Base-by-base conservation (phyloP, 2,329 filamentous ascomycete genomes). In the Aspergillus thermomutatus region DNA sequence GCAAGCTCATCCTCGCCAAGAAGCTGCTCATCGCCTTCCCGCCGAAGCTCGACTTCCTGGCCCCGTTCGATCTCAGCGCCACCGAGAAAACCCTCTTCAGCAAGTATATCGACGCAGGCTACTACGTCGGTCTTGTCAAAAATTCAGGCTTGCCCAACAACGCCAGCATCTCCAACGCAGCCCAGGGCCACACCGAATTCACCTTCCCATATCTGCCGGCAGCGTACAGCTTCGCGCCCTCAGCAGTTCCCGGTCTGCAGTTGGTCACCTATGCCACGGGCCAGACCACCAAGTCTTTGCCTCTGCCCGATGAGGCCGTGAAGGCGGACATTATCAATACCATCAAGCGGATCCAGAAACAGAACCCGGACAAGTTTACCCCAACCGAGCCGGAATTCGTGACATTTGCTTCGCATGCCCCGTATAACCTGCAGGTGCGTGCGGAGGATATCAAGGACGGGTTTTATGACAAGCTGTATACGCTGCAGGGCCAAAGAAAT, bases 1-100 rank as follows among this genome's bases (percentile, higher is more conserved):
- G 34, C 2, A 71, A 69, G 46, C 56, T 72, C 17, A 68, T 81
- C 50, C 54, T 66, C 26, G 74, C 76, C 3, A 71, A 72, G 48
- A 74, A 77, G 50, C 61, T 81, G 2, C 60, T 81, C 11, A 66
- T 77, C n/a, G 67, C 76, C 17, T 71, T 76, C 17, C 78, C 78
- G 1, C 78, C 78, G 1, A 68, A 66, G 23, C 50, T 73, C 6
- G 60, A 70, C 2, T 71, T 67, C 50, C 66, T 80, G 10, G 4
- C 52, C n/a, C 64, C 62, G 0, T 75, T 77, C 61, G 75, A 76
- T 56, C 62, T 80, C 8, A 65, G 60, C 34, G 2, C 47, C 1
- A 34, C 64, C 0, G 78, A 81, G 52, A 47, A 10, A 2, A 21
- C 37, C 2, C 47, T 79, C 2, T 79, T 81, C 54, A 21, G 53